phyloP scores from a whole-genome alignment of 148 eudicot species.

The Talinum fruticosum region DNA sequence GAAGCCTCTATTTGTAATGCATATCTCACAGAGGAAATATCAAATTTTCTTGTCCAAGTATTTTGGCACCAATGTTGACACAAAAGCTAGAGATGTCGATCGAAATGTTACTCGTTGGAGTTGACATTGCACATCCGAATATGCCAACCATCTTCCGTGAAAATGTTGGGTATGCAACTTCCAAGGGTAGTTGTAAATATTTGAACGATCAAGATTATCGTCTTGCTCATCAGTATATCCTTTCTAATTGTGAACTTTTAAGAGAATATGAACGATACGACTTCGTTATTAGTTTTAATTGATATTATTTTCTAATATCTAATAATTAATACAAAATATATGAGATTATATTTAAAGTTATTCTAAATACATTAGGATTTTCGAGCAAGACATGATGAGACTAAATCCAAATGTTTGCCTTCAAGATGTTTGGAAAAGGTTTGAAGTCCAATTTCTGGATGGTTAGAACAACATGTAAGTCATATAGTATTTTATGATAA shows the following conservation, averaged over 20 bases:
- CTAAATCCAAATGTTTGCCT: neutral
- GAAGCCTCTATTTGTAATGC: no score
- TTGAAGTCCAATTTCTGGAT: no score
- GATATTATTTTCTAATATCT: no score
- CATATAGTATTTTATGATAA: no score
- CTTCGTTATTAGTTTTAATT: neutral
- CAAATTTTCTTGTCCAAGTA: neutral
- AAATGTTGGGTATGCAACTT: neutral
- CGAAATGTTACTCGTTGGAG: neutral
- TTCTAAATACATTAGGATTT: neutral
- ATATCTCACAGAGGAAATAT: neutral
- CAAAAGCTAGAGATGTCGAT: neutral
- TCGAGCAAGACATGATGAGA: neutral
- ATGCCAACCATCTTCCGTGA: neutral
- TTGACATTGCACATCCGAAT: neutral
- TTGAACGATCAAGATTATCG: neutral
- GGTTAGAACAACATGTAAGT: neutral
- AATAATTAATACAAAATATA: no score
- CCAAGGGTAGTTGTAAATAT: neutral
- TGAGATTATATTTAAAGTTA: neutral
- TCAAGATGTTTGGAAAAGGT: neutral
- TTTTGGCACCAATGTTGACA: no score
- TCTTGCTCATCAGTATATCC: neutral
- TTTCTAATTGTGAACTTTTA: neutral
- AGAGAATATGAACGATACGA: neutral